Percentiles rank a stretch among this genome's conserved stretches.
phyloP scores from a whole-genome alignment of 805 yeast genomes.

The Allodekkera sacchari region DNA sequence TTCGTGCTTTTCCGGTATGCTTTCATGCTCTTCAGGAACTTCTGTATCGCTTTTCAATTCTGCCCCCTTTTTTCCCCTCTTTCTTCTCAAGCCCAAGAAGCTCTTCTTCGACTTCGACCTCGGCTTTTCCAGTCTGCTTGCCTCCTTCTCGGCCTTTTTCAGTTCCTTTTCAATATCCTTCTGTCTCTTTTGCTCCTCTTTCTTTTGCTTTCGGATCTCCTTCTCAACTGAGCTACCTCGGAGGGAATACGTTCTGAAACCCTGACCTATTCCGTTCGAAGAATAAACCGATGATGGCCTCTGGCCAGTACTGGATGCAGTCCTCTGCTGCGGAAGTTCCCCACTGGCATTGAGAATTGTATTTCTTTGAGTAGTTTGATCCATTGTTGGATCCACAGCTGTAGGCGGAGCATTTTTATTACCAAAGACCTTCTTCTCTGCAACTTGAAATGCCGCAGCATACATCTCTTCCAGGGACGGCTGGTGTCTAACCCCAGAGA shows the following conservation, averaged over 20 bases:
- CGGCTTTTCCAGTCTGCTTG: background rate
- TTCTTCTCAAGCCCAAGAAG: constrained; percentile 2
- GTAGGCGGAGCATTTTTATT: constrained; percentile 1
- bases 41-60: constrained; percentile 1
- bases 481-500: constrained; percentile 5
- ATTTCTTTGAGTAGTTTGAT: constrained; percentile 20
- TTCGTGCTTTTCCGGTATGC: background rate
- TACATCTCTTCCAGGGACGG: constrained; percentile 45
- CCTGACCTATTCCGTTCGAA: constrained; percentile 22
- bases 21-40: constrained; percentile 6
- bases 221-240: constrained; percentile 11
- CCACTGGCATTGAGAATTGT: constrained; percentile 15
- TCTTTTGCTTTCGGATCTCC: constrained; percentile 2
- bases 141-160: background rate
- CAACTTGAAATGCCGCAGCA: constrained; percentile 45
- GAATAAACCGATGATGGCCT: constrained; percentile 12
- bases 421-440: constrained; percentile 50
- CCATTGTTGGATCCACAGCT: constrained; percentile 7
- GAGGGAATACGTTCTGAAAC: constrained; percentile 23
- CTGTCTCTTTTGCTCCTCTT: background rate
- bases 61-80: constrained; percentile 2
- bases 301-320: constrained; percentile 1
- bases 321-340: too few species aligned
- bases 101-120: constrained; percentile 1
- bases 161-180: constrained; percentile 1